Evolutionary conservation across 2,329 filamentous ascomycete genomes (phyloP), one percentile per base, ranked within the genome.

Genomic region (Emmonsia crescens): DNA sequence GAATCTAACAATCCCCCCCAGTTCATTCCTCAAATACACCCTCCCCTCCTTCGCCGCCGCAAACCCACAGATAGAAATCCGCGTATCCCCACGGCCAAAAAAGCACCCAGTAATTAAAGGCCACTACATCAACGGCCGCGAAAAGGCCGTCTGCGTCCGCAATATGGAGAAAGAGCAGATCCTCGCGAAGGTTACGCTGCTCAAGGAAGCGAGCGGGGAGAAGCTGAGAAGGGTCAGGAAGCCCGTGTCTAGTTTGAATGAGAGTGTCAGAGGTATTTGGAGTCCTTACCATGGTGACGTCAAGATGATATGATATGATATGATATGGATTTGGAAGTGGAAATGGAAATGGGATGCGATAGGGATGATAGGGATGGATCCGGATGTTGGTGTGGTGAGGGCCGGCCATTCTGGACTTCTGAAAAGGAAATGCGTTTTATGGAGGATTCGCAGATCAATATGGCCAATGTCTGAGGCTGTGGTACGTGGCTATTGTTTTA

Each of bases 11-110:
- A 56, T 24, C 2, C n/a, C 2, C 31, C 27, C 8, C 57, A 95
- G 91, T 70, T 79, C 85, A 68, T 96, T 96, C 80, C 86, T 97
- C 75, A 88, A 88, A 74, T 81, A 86, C 65, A 80, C 84, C 49
- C 87, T 96, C 62, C 81, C 87, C 57, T 78, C 82, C 67, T 96
- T 99, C 78, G 92, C 92, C 61, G 80, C 84, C 68, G 79, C 82
- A 69, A 89, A 96, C 77, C 91, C 93, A 36, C 84, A 90, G 75
- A 86, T 97, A 80, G 92, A 97, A 78, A 90, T 99, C 77, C 85
- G 85, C 70, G 85, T 99, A 63, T 95, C 92, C 46, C 94, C 93
- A 21, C 87, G 92, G 67, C 93, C 92, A n/a, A 81, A 86, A 68
- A 89, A 89, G 72, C 93, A 97, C 76, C 94, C 94, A 44, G 85